Percentiles rank a stretch among this genome's conserved stretches.
These are phyloP conservation scores for Nemania sp. DNA, from an alignment of 2,329 filamentous ascomycete species.

Conservation along the genomic window DNA sequence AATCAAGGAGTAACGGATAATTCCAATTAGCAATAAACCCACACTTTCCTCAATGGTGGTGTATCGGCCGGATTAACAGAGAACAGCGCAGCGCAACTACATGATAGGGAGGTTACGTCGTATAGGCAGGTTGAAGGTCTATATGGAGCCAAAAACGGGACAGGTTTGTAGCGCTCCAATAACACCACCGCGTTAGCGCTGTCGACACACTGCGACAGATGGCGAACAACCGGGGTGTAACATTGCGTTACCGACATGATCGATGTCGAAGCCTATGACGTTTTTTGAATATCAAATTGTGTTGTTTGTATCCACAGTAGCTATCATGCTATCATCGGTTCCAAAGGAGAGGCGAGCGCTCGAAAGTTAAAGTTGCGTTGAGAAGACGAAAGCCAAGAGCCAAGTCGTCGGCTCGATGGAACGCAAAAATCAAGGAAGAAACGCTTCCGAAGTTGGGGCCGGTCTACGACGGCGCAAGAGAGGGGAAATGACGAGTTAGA, in stretches of 20 bases:
- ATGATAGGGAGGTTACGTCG: background rate
- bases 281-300: constrained; percentile 20
- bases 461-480: background rate
- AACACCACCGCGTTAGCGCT: constrained; percentile 17
- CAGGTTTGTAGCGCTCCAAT: constrained; percentile 13
- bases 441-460: background rate
- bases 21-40: constrained; percentile 21
- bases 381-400: constrained; percentile 7
- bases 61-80: constrained; percentile 7
- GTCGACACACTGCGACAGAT: constrained; percentile 12
- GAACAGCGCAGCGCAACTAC: background rate
- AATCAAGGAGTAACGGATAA: too few relatives aligned
- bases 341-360: background rate
- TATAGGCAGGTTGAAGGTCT: constrained; percentile 10
- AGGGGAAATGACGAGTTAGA: background rate
- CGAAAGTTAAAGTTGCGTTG: background rate
- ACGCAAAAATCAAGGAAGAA: constrained; percentile 1
- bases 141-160: constrained; percentile 21
- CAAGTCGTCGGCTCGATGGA: background rate
- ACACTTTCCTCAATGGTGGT: constrained; percentile 7
- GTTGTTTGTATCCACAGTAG: constrained; percentile 13
- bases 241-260: constrained; percentile 26
- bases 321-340: background rate
- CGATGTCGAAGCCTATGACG: constrained; percentile 21
- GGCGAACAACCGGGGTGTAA: constrained; percentile 21